Evolutionary conservation across 176 grass and related monocot genomes (phyloP), one percentile per base, ranked within the genome.

Genomic region (Areca catechu): DNA sequence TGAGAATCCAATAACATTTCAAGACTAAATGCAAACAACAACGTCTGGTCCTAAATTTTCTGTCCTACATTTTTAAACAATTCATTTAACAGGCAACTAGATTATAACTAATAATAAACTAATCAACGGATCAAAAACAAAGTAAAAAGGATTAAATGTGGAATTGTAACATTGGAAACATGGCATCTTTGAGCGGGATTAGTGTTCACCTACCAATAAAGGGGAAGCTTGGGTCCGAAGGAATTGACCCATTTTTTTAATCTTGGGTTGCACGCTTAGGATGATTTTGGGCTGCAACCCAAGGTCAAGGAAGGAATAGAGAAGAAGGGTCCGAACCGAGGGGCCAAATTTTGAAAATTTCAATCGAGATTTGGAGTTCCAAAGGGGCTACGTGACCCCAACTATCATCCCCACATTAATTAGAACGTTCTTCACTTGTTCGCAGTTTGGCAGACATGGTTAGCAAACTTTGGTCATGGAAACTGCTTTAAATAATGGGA

Each of bases 141-240:
- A 34, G 17, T 5, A 28, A 60, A 6, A 34, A 29, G 57, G 16
- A 30, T n/a, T 60, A 28, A 60, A 17, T 12, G 53, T 55, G 53
- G 19, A 55, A 4, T 55, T 22, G 10, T 17, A 3, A 0, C 71
- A 74, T 83, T 71, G 86, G 78, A 82, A 86, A 86, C 74, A 72
- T 85, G 82, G 80, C 77, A 77, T 85, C 74, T 53, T 85, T 75
- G 70, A 77, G 77, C 19, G 16, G 43, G 43, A 72, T 43, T 14
- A 9, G 5, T 60, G 49, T 61, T 61, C 49, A 65, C 20, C 17
- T 51, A 22, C 22, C 49, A 51, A 65, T 48, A 52, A 18, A 76
- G 56, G 82, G 72, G 61, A 86, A 80, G 79, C 86, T 95, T 95
- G 79, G 75, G 76, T 29, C 60, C 56, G 64, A 95, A 95, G 90